phyloP scores from a whole-genome alignment of 1,284 basidiomycete genomes.

The Puccinia polysora region DNA sequence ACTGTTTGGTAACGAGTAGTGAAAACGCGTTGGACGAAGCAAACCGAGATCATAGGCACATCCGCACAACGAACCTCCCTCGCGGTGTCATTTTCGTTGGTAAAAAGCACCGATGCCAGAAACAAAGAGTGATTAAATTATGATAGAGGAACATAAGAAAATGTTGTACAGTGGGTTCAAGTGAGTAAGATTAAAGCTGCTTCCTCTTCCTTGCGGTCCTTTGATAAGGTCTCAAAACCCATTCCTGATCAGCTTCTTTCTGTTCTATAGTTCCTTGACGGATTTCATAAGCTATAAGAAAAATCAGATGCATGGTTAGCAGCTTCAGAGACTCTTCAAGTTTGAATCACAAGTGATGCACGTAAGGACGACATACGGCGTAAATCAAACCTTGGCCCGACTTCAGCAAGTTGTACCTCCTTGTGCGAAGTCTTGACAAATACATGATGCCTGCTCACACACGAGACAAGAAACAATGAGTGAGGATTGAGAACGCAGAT shows the following conservation, averaged over 20 bases:
- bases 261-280: conserved; percentile 95
- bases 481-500: conserved; percentile 13
- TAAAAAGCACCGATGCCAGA: too few species aligned
- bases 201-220: conserved; percentile 61
- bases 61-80: too few species aligned
- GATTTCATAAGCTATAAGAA: conserved; percentile 81
- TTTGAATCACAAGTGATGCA: neutral
- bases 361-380: conserved; percentile 66
- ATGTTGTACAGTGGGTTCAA: too few species aligned
- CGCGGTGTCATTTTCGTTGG: too few species aligned
- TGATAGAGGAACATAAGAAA: too few species aligned
- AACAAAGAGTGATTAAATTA: too few species aligned
- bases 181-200: conserved; percentile 46
- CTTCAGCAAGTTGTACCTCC: conserved; percentile 91
- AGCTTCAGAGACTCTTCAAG: neutral
- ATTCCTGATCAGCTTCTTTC: conserved; percentile 88
- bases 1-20: too few species aligned
- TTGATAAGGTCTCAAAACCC: conserved; percentile 91
- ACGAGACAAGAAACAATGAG: neutral
- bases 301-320: neutral
- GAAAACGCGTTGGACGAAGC: too few species aligned
- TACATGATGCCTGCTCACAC: conserved; percentile 77
- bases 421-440: conserved; percentile 83
- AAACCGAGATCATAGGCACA: too few species aligned
- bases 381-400: conserved; percentile 95